phyloP scores from a whole-genome alignment of 352 stramenopile species.

The Phytopythium oedochilum region DNA sequence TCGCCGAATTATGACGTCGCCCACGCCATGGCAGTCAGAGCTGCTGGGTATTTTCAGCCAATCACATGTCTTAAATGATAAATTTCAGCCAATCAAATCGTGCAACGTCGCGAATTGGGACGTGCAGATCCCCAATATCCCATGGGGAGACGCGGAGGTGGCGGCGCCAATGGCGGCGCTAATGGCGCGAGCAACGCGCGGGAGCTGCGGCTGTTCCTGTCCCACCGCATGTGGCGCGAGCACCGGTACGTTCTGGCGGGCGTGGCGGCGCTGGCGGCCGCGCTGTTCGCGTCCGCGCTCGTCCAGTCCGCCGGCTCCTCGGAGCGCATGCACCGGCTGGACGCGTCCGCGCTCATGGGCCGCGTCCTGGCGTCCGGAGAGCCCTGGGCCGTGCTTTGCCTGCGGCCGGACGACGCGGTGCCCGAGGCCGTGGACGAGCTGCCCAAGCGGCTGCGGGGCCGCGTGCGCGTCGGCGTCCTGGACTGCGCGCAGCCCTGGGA shows the following conservation, averaged over 20 bases:
- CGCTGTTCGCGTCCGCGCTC: conserved; percentile 56
- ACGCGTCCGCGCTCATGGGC: conserved; percentile 43
- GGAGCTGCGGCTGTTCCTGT: conserved; percentile 80
- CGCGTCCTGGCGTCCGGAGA: conserved; percentile 79
- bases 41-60: conserved; percentile 4
- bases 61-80: neutral
- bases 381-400: conserved; percentile 79
- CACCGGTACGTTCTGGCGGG: conserved; percentile 57
- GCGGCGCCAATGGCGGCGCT: conserved; percentile 7
- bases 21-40: neutral
- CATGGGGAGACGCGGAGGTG: conserved; percentile 21
- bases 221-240: conserved; percentile 80
- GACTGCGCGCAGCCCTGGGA: conserved; percentile 66
- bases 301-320: conserved; percentile 62
- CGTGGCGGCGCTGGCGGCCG: conserved; percentile 42
- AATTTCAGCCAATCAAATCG: conserved; percentile 9
- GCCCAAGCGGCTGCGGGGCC: conserved; percentile 43
- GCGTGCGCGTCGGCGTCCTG: conserved; percentile 61
- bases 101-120: conserved; percentile 5
- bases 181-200: conserved; percentile 47
- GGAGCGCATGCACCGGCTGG: conserved; percentile 57
- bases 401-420: conserved; percentile 57
- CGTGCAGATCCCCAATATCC: too few relatives aligned
- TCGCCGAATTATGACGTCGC: too few relatives aligned
- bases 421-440: conserved; percentile 71